Percentiles rank a stretch among this genome's conserved stretches.
Conservation (phyloP, 169 alveolate species). For the Plasmodium gallinaceum region DNA sequence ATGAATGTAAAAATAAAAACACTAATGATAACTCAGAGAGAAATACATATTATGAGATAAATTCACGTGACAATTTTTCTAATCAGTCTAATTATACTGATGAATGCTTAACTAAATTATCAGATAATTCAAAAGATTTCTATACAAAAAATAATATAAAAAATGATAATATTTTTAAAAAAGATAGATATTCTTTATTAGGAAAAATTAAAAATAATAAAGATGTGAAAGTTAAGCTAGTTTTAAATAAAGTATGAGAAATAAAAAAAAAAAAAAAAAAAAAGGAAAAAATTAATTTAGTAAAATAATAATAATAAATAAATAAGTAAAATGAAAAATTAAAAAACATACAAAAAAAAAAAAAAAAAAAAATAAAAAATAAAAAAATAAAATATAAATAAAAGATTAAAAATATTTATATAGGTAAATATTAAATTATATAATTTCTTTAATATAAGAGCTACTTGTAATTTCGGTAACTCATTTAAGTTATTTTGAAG, state of each 20-base stretch:
- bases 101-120: constrained; percentile 27
- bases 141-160: constrained; percentile 15
- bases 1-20: constrained; percentile 4
- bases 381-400: neutral
- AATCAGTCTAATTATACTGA: constrained; percentile 29
- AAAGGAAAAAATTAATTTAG: neutral
- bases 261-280: constrained; percentile 9
- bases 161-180: constrained; percentile 30
- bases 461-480: too few relatives aligned
- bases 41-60: constrained; percentile 14
- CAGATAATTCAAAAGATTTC: neutral
- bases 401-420: too few relatives aligned
- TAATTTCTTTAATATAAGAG: too few relatives aligned
- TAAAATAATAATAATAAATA: neutral
- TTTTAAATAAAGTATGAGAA: constrained; percentile 36
- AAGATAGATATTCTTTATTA: constrained; percentile 45
- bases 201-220: constrained; percentile 59
- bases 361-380: neutral
- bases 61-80: constrained; percentile 12
- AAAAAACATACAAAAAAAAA: neutral
- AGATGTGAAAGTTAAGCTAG: constrained; percentile 46
- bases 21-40: neutral
- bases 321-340: neutral
- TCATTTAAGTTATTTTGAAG: too few relatives aligned
- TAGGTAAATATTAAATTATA: too few relatives aligned